A percentile compares a stretch with the other conserved stretches of the same genome.
Conservation (phyloP, 768 basidiomycete species). For the Tephrocybe sp. region DNA sequence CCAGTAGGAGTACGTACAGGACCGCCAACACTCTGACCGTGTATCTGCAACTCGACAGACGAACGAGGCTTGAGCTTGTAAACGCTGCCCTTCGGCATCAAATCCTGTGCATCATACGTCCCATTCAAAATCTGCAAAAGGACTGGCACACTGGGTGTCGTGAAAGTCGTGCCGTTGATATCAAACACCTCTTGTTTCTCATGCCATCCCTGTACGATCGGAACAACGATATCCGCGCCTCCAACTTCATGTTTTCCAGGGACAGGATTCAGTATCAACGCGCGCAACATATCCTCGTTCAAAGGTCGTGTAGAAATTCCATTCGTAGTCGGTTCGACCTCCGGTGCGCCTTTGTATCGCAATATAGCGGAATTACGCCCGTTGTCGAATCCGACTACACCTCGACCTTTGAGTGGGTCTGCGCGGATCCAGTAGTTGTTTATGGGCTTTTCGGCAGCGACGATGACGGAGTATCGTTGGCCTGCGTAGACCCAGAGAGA, state of each 20-base stretch:
- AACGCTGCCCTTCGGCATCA: conserved; percentile 3
- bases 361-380: conserved; percentile 3
- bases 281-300: neutral
- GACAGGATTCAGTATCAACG: neutral
- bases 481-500: conserved; percentile 20
- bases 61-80: neutral
- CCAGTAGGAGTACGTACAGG: too few relatives aligned
- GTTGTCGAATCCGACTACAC: conserved; percentile 1
- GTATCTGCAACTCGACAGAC: too few relatives aligned
- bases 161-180: neutral
- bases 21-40: too few relatives aligned
- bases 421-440: conserved; percentile 52
- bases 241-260: neutral
- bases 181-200: neutral
- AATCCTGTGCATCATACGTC: neutral
- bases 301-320: neutral
- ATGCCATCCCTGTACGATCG: neutral
- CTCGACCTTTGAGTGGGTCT: neutral
- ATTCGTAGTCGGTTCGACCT: neutral
- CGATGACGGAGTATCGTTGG: conserved; percentile 32
- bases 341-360: neutral
- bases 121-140: conserved; percentile 1
- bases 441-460: conserved; percentile 38
- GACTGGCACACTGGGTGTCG: conserved; percentile 3
- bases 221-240: conserved; percentile 2